Evolutionary conservation across 2,329 filamentous ascomycete genomes (phyloP).

Genomic region (Fusarium circinatum): DNA sequence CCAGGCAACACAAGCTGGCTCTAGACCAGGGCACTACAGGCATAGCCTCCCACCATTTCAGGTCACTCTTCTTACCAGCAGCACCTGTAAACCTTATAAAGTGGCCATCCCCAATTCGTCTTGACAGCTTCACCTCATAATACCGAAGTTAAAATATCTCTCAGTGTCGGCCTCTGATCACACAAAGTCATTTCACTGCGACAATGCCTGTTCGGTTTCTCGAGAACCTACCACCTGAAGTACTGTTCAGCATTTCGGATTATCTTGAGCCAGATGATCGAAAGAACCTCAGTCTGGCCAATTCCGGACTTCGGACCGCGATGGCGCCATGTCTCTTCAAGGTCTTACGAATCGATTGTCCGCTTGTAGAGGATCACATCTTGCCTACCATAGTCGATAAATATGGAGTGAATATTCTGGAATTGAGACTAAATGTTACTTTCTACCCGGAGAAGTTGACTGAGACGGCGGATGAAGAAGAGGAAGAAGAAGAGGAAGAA

Average conservation of each 20-base stretch:
- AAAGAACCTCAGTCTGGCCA: background rate
- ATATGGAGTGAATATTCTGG: background rate
- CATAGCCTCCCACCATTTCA: background rate
- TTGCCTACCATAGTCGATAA: background rate
- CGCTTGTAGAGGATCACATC: background rate
- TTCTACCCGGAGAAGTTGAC: background rate
- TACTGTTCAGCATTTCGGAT: background rate
- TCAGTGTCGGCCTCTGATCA: background rate
- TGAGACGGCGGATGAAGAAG: background rate
- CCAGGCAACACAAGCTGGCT: background rate
- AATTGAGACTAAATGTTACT: background rate
- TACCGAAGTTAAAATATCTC: background rate
- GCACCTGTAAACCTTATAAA: background rate
- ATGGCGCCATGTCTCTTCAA: background rate
- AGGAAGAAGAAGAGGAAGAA: background rate
- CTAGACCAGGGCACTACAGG: background rate
- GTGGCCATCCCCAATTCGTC: background rate
- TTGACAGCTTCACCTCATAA: background rate
- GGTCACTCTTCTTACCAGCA: background rate
- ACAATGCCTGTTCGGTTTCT: background rate
- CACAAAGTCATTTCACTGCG: background rate
- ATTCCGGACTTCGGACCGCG: background rate
- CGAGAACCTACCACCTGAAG: background rate
- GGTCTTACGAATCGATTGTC: background rate
- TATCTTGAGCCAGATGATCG: background rate